These are phyloP conservation scores for Apium graveolens DNA, from an alignment of 129 eudicot genomes.

Conservation along the genomic window DNA sequence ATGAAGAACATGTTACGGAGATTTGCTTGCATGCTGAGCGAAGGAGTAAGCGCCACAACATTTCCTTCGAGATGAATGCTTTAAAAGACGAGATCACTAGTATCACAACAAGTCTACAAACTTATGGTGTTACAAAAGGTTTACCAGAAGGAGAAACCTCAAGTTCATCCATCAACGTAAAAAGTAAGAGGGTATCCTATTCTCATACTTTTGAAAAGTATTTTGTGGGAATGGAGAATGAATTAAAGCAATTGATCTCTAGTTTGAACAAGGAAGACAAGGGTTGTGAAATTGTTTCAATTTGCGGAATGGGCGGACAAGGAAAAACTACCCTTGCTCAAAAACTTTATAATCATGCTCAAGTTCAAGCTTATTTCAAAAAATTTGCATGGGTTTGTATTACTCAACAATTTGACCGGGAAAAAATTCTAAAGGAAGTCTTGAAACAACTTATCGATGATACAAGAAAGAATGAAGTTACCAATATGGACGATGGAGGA, in stretches of 20 bases:
- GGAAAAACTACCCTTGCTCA: constrained; percentile 17
- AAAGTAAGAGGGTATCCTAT: not conserved
- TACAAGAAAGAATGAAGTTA: too few species aligned
- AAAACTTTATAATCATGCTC: not conserved
- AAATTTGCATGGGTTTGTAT: not conserved
- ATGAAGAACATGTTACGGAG: not conserved
- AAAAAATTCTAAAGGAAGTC: too few species aligned
- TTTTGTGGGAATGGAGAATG: not conserved
- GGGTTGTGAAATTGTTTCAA: not conserved
- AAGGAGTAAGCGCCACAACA: not conserved
- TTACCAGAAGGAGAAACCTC: not conserved
- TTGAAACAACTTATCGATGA: too few species aligned
- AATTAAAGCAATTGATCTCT: not conserved
- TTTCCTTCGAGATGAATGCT: too few species aligned
- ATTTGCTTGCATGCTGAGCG: not conserved
- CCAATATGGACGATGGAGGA: too few species aligned
- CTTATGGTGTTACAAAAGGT: not conserved
- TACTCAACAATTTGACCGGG: too few species aligned
- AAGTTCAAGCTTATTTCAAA: not conserved
- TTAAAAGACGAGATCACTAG: not conserved
- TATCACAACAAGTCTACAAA: not conserved
- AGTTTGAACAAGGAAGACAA: not conserved
- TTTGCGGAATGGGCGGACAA: constrained; percentile 10
- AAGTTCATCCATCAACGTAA: not conserved
- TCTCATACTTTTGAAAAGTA: not conserved